These are phyloP conservation scores for Rhododendron simsii DNA, from an alignment of 148 eudicot genomes.

Conservation along the genomic window DNA sequence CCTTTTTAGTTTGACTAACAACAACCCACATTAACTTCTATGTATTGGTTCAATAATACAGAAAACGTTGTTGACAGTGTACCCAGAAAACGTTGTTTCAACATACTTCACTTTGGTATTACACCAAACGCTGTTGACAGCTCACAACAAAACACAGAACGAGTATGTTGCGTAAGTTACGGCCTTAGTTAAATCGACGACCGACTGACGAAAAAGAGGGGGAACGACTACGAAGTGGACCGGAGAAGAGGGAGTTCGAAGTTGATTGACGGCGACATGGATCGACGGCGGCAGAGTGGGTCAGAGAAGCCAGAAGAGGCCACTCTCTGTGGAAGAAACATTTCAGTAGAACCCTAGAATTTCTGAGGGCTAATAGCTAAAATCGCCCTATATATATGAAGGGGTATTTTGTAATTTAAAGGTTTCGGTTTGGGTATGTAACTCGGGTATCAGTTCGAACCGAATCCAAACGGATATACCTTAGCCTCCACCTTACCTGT, in stretches of 20 bases:
- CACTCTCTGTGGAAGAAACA: neutral
- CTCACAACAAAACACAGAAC: no score
- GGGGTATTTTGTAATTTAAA: no score
- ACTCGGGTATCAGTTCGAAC: neutral
- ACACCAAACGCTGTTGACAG: no score
- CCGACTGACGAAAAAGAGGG: neutral
- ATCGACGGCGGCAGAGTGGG: neutral
- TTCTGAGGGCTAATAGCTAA: neutral
- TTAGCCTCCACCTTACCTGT: neutral
- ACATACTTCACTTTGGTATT: no score
- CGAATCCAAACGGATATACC: neutral
- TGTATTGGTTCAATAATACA: neutral
- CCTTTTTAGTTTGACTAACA: neutral
- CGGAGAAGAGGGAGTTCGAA: neutral
- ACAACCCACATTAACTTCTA: neutral
- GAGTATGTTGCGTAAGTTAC: no score
- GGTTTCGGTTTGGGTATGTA: neutral
- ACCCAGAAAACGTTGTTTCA: neutral
- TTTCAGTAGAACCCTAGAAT: neutral
- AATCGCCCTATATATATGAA: neutral
- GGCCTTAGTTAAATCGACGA: no score
- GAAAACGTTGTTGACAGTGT: neutral
- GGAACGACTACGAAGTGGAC: neutral
- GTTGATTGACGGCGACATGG: neutral
- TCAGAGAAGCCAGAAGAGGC: neutral